These are phyloP conservation scores for Quercus ilex DNA, from an alignment of 306 rosid species.

Conservation along the genomic window DNA sequence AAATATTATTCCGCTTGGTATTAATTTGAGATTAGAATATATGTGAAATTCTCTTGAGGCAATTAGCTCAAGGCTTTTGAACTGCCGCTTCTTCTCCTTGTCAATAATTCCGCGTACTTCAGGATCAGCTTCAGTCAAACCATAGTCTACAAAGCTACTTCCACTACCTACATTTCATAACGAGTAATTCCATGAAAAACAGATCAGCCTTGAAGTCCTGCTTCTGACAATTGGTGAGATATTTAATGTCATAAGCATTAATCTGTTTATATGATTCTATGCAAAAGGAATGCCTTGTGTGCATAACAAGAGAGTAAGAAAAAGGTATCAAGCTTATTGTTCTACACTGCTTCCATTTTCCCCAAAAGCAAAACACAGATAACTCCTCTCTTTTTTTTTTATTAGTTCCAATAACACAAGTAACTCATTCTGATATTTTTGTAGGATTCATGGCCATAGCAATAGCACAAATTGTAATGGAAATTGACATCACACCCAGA, in stretches of 20 bases:
- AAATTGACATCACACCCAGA: background rate
- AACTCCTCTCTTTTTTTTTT: too few species aligned
- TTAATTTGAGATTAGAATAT: too few species aligned
- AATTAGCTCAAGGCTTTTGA: conserved; percentile 90
- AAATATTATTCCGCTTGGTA: too few species aligned
- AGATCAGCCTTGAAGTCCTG: conserved; percentile 7
- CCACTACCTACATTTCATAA: conserved; percentile 39
- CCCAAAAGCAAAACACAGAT: too few species aligned
- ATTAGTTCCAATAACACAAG: too few species aligned
- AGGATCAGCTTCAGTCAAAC: conserved; percentile 79
- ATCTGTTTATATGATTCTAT: background rate
- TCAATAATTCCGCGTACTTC: conserved; percentile 61
- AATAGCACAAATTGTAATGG: background rate
- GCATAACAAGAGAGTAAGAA: background rate
- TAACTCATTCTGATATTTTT: too few species aligned
- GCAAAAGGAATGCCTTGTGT: background rate
- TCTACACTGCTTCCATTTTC: too few species aligned
- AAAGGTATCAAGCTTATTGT: too few species aligned
- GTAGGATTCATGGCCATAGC: too few species aligned
- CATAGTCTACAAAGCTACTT: conserved; percentile 55
- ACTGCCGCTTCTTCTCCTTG: conserved; percentile 79
- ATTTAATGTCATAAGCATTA: background rate
- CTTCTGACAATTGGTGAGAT: background rate
- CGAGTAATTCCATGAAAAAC: conserved; percentile 8
- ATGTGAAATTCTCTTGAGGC: conserved; percentile 93